Evolutionary conservation across 139 green algal species (phyloP), one percentile per base, ranked within the genome.

Genomic region (Helicosporidium sp.): DNA sequence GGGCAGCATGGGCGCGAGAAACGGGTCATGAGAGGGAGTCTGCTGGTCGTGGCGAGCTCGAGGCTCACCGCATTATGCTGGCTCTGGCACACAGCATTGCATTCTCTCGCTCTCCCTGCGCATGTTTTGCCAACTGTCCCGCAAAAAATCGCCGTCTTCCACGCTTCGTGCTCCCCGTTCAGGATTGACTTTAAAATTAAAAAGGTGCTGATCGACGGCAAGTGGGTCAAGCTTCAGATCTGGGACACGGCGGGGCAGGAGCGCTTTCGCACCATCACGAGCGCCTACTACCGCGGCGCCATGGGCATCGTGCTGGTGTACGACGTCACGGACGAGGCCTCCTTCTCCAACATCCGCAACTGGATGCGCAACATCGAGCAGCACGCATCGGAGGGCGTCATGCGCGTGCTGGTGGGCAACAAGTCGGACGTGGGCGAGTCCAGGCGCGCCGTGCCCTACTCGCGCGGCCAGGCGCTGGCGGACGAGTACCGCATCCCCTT

Each of bases 151-250:
- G n/a, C n/a, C n/a, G n/a, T n/a, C n/a, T n/a, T n/a, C n/a, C n/a
- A n/a, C n/a, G n/a, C n/a, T n/a, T n/a, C n/a, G n/a, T n/a, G n/a
- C n/a, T n/a, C n/a, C n/a, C n/a, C 20, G 1, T 64, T 43, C 62
- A 91, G 83, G 18, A 93, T 96, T 46, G 87, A 96, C 64, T 97
- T 97, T 65, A 96, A 95, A 48, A 94, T 96, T 28, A 91, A 92
- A 55, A 95, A 91, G 49, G 70, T 96, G 20, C 60, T 86, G 41
- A 49, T 98, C 1, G 83, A 93, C 36, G 74, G 80, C 23, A 94
- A 94, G 50, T 76, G 73, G 46, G 78, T 94, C 6, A 96, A 96
- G 72, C 65, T 97, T 29, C 89, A 97, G 55, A 94, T 98, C 31
- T 97, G 88, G 88, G 88, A 97, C 58, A 97, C 88, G 13, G 88